Conservation (phyloP, 2,329 filamentous ascomycete genomes). For the Colletotrichum plurivorum region DNA sequence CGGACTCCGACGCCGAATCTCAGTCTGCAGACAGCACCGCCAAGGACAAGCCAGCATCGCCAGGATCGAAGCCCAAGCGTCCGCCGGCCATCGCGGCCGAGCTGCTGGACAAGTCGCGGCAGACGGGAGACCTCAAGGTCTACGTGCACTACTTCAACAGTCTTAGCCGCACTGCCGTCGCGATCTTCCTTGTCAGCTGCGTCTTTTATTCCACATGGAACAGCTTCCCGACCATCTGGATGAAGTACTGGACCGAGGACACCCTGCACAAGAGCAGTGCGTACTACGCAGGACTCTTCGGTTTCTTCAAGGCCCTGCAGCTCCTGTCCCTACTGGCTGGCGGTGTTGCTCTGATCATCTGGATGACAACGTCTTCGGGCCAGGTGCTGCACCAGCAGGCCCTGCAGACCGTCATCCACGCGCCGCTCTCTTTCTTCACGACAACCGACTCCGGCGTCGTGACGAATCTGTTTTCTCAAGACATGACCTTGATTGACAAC, state of each 20-base stretch:
- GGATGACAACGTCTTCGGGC: conserved; percentile 43
- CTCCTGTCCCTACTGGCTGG: conserved; percentile 40
- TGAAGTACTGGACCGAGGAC: conserved; percentile 50
- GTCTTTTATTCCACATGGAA: conserved; percentile 38
- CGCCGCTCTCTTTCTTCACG: conserved; percentile 55
- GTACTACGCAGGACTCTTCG: conserved; percentile 43
- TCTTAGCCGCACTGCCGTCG: conserved; percentile 17
- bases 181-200: conserved; percentile 8
- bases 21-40: neutral
- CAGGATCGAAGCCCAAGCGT: conserved; percentile 10
- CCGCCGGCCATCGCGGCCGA: conserved; percentile 11
- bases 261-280: conserved; percentile 34
- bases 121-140: conserved; percentile 42
- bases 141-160: conserved; percentile 45
- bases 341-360: conserved; percentile 40
- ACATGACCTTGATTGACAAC: conserved; percentile 53
- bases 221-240: conserved; percentile 47
- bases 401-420: conserved; percentile 44
- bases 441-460: conserved; percentile 53
- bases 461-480: conserved; percentile 57
- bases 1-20: conserved; percentile 37
- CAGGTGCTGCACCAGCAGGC: conserved; percentile 44
- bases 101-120: conserved; percentile 37
- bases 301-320: conserved; percentile 36
- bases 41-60: neutral